These are phyloP conservation scores for Solanum tacnaense DNA, from an alignment of 257 asterid genomes.

Conservation along the genomic window DNA sequence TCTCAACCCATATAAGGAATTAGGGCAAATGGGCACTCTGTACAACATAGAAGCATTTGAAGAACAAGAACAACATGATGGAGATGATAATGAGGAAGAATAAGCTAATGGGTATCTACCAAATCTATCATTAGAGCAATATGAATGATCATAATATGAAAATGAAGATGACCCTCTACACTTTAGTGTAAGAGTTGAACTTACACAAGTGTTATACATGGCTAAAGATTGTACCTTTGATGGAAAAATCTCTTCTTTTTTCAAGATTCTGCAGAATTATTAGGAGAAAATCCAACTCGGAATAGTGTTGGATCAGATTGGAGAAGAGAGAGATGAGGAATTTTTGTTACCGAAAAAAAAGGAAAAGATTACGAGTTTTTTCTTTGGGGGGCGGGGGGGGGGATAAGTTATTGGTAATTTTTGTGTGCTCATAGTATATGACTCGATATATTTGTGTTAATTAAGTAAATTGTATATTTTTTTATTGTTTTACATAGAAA, in stretches of 20 bases:
- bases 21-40: slow-evolving; percentile 30
- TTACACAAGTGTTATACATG: slow-evolving; percentile 47
- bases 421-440: not conserved
- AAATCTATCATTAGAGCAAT: slow-evolving; percentile 25
- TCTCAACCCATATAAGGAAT: slow-evolving; percentile 43
- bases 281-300: not conserved
- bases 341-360: not conserved
- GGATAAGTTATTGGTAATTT: not conserved
- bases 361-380: not conserved
- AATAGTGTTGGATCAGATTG: not conserved
- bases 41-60: slow-evolving; percentile 22
- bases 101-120: slow-evolving; percentile 23
- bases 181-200: slow-evolving; percentile 46
- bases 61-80: slow-evolving; percentile 46
- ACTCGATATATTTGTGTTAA: not conserved
- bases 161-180: slow-evolving; percentile 31
- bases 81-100: slow-evolving; percentile 26
- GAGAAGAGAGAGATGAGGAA: not conserved
- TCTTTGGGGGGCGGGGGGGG: fast-evolving
- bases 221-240: slow-evolving; percentile 9
- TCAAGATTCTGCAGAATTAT: not conserved
- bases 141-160: slow-evolving; percentile 31
- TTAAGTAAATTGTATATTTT: not conserved
- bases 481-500: not conserved
- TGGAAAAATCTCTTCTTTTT: not conserved